phyloP scores from a whole-genome alignment of 139 green algal species.

The Chlamydomonas incerta region DNA sequence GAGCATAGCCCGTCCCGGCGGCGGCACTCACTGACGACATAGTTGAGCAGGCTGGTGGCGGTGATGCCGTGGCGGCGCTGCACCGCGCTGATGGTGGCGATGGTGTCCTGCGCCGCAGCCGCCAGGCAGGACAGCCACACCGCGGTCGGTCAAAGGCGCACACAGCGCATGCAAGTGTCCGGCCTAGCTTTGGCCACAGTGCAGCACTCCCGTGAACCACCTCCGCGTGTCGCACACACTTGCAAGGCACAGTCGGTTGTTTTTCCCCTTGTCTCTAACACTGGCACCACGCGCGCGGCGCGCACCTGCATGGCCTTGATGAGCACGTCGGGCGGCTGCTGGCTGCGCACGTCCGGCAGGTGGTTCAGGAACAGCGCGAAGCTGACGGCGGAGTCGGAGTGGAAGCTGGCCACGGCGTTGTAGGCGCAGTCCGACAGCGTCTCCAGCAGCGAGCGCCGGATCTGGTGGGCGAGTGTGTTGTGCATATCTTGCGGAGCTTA shows the following conservation, averaged over 20 bases:
- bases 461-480: slow-evolving; percentile 60
- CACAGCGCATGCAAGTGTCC: too few species aligned
- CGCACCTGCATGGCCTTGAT: slow-evolving; percentile 81
- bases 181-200: too few species aligned
- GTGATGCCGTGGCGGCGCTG: slow-evolving; percentile 68
- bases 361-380: slow-evolving; percentile 96
- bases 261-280: too few species aligned
- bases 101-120: slow-evolving; percentile 51
- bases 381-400: slow-evolving; percentile 91
- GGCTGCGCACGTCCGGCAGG: slow-evolving; percentile 69
- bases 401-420: slow-evolving; percentile 90
- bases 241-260: too few species aligned
- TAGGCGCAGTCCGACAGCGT: slow-evolving; percentile 90
- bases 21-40: slow-evolving; percentile 72
- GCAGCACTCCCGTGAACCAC: too few species aligned
- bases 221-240: too few species aligned
- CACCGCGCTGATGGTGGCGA: slow-evolving; percentile 61
- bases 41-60: slow-evolving; percentile 91
- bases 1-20: too few species aligned
- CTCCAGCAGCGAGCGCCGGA: slow-evolving; percentile 83
- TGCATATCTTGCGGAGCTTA: too few species aligned
- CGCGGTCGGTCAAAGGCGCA: too few species aligned
- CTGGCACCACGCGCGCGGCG: background rate
- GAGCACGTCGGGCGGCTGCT: slow-evolving; percentile 80
- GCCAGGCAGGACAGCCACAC: too few species aligned